These are phyloP conservation scores for Apiospora hydei DNA, from an alignment of 2,329 filamentous ascomycete genomes.

Conservation along the genomic window DNA sequence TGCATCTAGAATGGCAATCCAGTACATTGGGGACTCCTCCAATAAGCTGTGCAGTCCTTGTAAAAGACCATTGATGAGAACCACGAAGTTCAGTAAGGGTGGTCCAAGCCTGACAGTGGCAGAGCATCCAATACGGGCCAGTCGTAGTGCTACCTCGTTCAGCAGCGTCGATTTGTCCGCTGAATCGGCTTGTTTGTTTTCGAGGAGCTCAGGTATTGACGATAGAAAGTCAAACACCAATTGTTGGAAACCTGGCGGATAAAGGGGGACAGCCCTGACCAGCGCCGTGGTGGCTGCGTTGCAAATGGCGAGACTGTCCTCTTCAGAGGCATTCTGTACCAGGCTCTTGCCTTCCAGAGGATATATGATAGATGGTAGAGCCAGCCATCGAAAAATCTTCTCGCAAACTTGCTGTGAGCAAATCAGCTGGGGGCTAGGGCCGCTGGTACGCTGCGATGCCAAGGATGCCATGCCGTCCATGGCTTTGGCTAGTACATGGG, in stretches of 20 bases:
- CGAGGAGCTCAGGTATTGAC: constrained; percentile 37
- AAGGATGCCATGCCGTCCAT: constrained; percentile 40
- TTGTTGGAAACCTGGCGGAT: constrained; percentile 40
- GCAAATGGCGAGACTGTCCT: constrained; percentile 33
- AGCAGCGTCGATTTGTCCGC: constrained; percentile 36
- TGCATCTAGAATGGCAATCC: constrained; percentile 39
- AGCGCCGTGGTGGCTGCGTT: constrained; percentile 37
- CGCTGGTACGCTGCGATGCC: constrained; percentile 37
- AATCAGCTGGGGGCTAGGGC: constrained; percentile 29
- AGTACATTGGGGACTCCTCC: constrained; percentile 33
- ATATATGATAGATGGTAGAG: constrained; percentile 35
- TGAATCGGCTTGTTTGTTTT: constrained; percentile 26
- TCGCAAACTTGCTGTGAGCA: constrained; percentile 39
- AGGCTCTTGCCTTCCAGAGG: constrained; percentile 35
- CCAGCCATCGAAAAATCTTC: constrained; percentile 37
- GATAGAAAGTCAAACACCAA: constrained; percentile 39
- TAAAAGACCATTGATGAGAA: constrained; percentile 45
- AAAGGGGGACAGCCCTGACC: constrained; percentile 36
- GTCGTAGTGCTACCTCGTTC: constrained; percentile 49
- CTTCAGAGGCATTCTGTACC: constrained; percentile 26
- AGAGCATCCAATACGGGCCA: constrained; percentile 60
- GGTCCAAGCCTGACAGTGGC: constrained; percentile 41
- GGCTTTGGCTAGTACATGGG: constrained; percentile 35
- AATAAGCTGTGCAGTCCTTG: constrained; percentile 36
- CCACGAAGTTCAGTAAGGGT: constrained; percentile 50